A percentile compares a stretch with the other conserved stretches of the same genome.
Conservation (phyloP, 257 asterid species). For the Penstemon eatonii region DNA sequence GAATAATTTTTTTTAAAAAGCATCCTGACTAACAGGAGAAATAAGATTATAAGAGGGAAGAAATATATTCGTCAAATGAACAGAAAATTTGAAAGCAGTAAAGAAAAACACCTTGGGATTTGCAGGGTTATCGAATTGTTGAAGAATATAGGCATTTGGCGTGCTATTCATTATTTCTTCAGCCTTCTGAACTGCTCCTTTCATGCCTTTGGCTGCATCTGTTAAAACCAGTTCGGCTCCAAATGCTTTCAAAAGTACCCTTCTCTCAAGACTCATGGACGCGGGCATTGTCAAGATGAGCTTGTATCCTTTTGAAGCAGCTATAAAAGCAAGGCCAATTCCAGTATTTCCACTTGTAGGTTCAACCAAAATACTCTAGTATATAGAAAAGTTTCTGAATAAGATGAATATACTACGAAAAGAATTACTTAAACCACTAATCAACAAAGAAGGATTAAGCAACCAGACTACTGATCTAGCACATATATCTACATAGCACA, state of each 20-base stretch:
- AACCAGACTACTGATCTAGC: slow-evolving; percentile 1
- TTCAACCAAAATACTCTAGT: slow-evolving; percentile 89
- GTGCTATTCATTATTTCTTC: slow-evolving; percentile 77
- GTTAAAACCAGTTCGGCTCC: slow-evolving; percentile 97
- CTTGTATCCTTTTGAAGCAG: slow-evolving; percentile 97
- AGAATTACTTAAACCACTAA: background rate
- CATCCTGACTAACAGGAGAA: no score
- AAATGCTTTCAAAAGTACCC: slow-evolving; percentile 95
- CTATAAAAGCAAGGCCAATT: slow-evolving; percentile 96
- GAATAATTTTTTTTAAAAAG: no score
- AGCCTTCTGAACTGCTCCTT: slow-evolving; percentile 93
- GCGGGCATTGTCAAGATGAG: slow-evolving; percentile 99
- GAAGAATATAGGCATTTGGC: slow-evolving; percentile 89
- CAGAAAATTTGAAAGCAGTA: slow-evolving; percentile 7
- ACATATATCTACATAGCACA: background rate
- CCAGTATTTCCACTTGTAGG: slow-evolving; percentile 99
- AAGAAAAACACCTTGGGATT: slow-evolving; percentile 76
- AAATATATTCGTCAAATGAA: slow-evolving; percentile 1
- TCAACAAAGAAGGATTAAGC: background rate
- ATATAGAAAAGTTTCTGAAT: slow-evolving; percentile 21
- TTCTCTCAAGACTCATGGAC: slow-evolving; percentile 99
- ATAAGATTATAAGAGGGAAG: background rate
- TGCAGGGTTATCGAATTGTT: slow-evolving; percentile 96
- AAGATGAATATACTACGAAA: slow-evolving; percentile 16
- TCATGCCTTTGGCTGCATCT: slow-evolving; percentile 91